phyloP scores from a whole-genome alignment of 768 basidiomycete genomes.

The Lactarius psammicola region DNA sequence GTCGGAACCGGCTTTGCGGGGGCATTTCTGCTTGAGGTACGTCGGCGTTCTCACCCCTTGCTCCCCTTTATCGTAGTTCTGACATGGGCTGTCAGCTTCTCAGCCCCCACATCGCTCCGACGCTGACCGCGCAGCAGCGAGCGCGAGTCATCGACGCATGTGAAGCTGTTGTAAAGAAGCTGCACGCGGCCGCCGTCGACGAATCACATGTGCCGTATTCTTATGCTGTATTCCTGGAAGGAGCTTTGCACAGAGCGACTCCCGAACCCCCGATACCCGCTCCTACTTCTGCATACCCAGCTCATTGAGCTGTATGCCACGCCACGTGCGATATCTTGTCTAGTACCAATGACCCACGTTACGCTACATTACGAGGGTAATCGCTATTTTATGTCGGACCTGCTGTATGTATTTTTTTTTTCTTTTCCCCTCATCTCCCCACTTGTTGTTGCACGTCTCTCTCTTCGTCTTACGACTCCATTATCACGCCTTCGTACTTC shows the following conservation, averaged over 20 bases:
- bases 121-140: conserved; percentile 17
- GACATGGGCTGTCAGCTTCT: conserved; percentile 16
- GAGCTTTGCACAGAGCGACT: conserved; percentile 13
- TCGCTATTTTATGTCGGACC: conserved; percentile 2
- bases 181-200: conserved; percentile 19
- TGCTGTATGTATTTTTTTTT: conserved; percentile 8
- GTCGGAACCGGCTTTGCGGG: conserved; percentile 26
- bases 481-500: neutral
- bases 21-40: conserved; percentile 28
- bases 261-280: conserved; percentile 17
- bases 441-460: neutral
- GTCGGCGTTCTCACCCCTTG: neutral
- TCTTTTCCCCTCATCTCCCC: too few relatives aligned
- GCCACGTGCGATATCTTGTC: conserved; percentile 1
- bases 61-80: conserved; percentile 17
- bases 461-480: neutral
- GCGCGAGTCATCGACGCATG: conserved; percentile 3
- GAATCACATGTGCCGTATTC: conserved; percentile 19
- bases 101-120: conserved; percentile 20
- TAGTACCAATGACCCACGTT: neutral
- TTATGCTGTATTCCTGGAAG: conserved; percentile 25
- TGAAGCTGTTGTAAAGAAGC: neutral
- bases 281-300: conserved; percentile 42
- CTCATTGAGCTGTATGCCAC: neutral
- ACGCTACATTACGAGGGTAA: conserved; percentile 9